A percentile compares a stretch with the other conserved stretches of the same genome.
These are phyloP conservation scores for Cephalotrichum gorgonifer DNA, from an alignment of 2,329 filamentous ascomycete species.

Conservation along the genomic window DNA sequence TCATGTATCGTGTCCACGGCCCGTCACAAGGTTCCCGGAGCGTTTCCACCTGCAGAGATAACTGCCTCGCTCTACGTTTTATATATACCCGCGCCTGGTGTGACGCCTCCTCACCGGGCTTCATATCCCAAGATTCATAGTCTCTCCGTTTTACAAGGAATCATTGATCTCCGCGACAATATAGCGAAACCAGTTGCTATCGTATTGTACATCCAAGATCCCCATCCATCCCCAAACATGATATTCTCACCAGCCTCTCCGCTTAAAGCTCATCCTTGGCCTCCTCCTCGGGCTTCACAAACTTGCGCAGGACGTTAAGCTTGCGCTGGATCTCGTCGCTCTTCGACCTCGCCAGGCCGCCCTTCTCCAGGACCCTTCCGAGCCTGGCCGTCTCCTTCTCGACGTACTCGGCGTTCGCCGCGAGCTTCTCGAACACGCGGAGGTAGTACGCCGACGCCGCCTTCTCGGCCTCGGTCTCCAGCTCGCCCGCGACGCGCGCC, in stretches of 20 bases:
- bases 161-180: too few relatives aligned
- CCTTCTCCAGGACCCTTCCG: conserved; percentile 73
- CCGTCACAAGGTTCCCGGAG: too few relatives aligned
- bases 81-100: too few relatives aligned
- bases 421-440: conserved; percentile 79
- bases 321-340: conserved; percentile 77
- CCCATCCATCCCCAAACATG: neutral
- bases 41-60: too few relatives aligned
- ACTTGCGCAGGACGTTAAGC: conserved; percentile 79
- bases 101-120: too few relatives aligned
- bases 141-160: too few relatives aligned
- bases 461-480: conserved; percentile 53
- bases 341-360: conserved; percentile 76
- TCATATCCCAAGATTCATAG: too few relatives aligned
- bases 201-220: neutral
- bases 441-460: conserved; percentile 93
- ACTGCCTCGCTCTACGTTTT: too few relatives aligned
- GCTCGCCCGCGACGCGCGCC: conserved; percentile 55
- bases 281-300: conserved; percentile 53
- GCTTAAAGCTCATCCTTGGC: conserved; percentile 65
- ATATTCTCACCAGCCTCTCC: neutral
- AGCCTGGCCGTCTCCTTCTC: conserved; percentile 79
- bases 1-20: too few relatives aligned
- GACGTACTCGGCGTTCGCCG: conserved; percentile 65
- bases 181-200: too few relatives aligned